Percentiles rank a stretch among this genome's conserved stretches.
These are phyloP conservation scores for Hypoxylon sp. DNA, from an alignment of 2,329 filamentous ascomycete species.

Conservation along the genomic window DNA sequence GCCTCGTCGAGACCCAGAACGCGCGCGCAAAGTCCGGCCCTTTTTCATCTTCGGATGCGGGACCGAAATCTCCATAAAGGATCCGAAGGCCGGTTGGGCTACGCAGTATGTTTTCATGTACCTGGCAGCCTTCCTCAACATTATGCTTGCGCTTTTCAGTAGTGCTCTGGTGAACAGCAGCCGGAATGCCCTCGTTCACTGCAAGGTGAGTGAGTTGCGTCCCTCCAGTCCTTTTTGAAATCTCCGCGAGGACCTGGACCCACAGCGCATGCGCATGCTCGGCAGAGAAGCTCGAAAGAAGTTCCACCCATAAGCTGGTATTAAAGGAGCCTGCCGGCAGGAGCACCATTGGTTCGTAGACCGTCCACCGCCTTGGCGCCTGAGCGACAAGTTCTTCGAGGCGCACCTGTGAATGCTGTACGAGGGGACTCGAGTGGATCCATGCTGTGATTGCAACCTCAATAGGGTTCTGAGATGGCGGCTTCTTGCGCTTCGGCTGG, in stretches of 20 bases:
- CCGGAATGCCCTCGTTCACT: slow-evolving; percentile 72
- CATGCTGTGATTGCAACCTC: slow-evolving; percentile 38
- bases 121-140: slow-evolving; percentile 6
- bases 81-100: slow-evolving; percentile 77
- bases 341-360: slow-evolving; percentile 72
- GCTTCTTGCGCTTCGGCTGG: slow-evolving; percentile 25
- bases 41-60: slow-evolving; percentile 46
- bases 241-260: slow-evolving; percentile 59
- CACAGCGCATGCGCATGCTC: slow-evolving; percentile 58
- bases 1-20: slow-evolving; percentile 83
- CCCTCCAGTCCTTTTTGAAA: slow-evolving; percentile 56
- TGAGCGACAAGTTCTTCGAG: slow-evolving; percentile 52
- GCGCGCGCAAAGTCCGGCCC: slow-evolving; percentile 69
- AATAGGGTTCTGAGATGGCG: slow-evolving; percentile 37
- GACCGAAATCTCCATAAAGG: slow-evolving; percentile 81
- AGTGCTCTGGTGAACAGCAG: slow-evolving; percentile 47
- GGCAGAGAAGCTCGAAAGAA: slow-evolving; percentile 47
- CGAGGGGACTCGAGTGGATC: slow-evolving; percentile 10
- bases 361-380: slow-evolving; percentile 69
- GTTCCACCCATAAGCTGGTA: slow-evolving; percentile 55
- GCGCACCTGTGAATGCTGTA: neutral
- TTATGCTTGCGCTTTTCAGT: slow-evolving; percentile 25
- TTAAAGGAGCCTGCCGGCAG: slow-evolving; percentile 70
- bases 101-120: slow-evolving; percentile 76
- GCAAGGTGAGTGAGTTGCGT: slow-evolving; percentile 67